Base-by-base conservation (phyloP, 2,329 filamentous ascomycete genomes). In the Neofusicoccum ribis region DNA sequence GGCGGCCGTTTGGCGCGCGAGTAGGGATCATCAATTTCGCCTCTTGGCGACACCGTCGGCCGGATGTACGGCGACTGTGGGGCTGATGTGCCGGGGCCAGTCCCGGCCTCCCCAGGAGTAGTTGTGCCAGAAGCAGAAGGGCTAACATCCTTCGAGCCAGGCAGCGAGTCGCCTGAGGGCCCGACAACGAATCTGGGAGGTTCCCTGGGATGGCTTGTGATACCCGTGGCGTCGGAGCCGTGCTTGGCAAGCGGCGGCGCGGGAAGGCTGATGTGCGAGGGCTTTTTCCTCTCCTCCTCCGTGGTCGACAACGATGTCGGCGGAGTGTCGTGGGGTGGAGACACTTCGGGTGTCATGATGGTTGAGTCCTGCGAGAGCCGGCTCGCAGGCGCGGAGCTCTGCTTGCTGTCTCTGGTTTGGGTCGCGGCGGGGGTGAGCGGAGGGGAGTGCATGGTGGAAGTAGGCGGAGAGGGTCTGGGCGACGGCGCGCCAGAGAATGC, bases 401-500 rank as follows among this genome's bases (percentile, higher is more conserved):
- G 59, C 69, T 74, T 80, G 71, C 73, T 82, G 73, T 88, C 87
- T 70, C 82, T 81, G 62, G 85, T 86, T 68, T 83, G 81, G 49
- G 92, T 94, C 60, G 89, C 93, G 63, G 92, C 89, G 17, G 94
- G 94, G 12, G 93, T 97, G 61, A 98, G 84, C 47, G 93, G 93
- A 69, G 94, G 94, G 11, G 93, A 96, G 70, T 94, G 91, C 80
- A 96, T 86, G 65, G 90, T 86, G 66, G 89, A 87, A 50, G 86
- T 81, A 67, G 86, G 85, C 67, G 91, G 89, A 68, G 89, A 91
- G 46, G 87, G 81, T 74, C 84, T 85, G 36, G 90, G 88, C 65
- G 90, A 93, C 67, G 85, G 84, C 70, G 84, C 86, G 17, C 70
- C 63, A 46, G 71, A 73, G 64, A 74, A 73, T 66, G 63, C 46